Base-by-base conservation (phyloP, 768 basidiomycete species). In the Lentinula raphanica region DNA sequence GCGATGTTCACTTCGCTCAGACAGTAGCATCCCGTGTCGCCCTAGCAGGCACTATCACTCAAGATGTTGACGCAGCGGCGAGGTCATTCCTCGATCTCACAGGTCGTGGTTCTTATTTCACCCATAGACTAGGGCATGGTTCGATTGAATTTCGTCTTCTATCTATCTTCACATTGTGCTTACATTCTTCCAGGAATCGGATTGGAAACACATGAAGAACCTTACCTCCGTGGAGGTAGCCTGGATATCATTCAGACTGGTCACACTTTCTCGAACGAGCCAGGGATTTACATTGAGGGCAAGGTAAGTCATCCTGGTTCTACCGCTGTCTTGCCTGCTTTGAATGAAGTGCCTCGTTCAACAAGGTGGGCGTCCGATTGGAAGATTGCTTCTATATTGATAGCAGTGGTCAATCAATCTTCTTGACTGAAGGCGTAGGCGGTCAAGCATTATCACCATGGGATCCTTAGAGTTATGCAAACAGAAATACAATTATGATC, bases 81-180 rank as follows among this genome's bases (percentile, higher is more conserved):
- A 83, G 91, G 9, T 50, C 62, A 3, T 67, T 79, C 28, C 72
- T 94, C 36, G 58, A 66, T 35, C 59, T 50, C 2, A 68, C 64
- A 3, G 79, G 80, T 9, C 77, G 82, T 46, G 82, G 75, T 6
- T 59, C 71, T 50, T 85, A 84, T 67, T 93, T 94, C 66, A 91
- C 90, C 0, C 93, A 94, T 69, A 75, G 91, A 49, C 74, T 94
- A 2, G 91, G 90, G 9, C 88, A 92, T 62, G 90, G 88, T 88
- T 45, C 55, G 77, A 68, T 38, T 29, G 38, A 17, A n/a, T 32
- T 5, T 49, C 4, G 50, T 28, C 17, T n/a, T 21, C 9, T 31
- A n/a, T 15, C 15, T 19, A 7, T 9, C 7, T 5, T 5, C n/a
- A n/a, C 11, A 21, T 29, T n/a, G 54, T 44, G 29, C 29, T 53